Conservation (phyloP, 371 early-diverging fungal species). For the Mucor piriformis region DNA sequence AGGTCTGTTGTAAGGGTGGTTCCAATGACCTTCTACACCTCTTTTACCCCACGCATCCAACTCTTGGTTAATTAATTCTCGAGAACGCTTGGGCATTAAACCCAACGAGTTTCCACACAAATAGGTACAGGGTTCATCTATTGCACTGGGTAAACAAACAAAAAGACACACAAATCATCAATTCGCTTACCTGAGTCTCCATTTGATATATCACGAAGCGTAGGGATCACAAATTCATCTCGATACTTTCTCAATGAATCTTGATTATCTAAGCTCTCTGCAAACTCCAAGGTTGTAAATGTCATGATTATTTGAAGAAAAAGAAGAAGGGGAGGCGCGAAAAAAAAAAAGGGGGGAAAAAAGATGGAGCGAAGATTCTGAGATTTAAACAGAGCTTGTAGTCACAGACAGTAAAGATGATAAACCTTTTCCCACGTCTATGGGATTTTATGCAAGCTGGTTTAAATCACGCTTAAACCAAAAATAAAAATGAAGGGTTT, state of each 20-base stretch:
- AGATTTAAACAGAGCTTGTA: not conserved
- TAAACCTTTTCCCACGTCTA: no score
- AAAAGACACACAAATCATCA: not conserved
- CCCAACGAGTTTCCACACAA: slow-evolving; percentile 95
- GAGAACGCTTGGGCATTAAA: slow-evolving; percentile 76
- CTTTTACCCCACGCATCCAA: slow-evolving; percentile 86
- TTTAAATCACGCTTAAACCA: no score
- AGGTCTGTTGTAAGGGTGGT: slow-evolving; percentile 80
- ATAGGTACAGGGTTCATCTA: slow-evolving; percentile 67
- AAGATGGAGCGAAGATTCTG: not conserved
- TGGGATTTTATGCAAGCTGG: no score
- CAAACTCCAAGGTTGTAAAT: slow-evolving; percentile 43
- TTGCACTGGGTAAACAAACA: no score
- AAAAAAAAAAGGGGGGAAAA: no score
- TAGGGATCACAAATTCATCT: slow-evolving; percentile 73
- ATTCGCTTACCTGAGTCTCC: slow-evolving; percentile 17
- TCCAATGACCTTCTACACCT: slow-evolving; percentile 88
- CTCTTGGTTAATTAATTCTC: slow-evolving; percentile 79
- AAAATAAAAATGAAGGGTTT: no score
- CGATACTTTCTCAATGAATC: slow-evolving; percentile 63
- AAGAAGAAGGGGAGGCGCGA: not conserved
- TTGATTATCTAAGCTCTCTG: slow-evolving; percentile 58
- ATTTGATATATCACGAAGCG: slow-evolving; percentile 41
- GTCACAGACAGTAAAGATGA: no score
- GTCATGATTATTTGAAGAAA: not conserved